phyloP scores from a whole-genome alignment of 2,329 filamentous ascomycete genomes.

The Phaeomoniella chlamydospora region DNA sequence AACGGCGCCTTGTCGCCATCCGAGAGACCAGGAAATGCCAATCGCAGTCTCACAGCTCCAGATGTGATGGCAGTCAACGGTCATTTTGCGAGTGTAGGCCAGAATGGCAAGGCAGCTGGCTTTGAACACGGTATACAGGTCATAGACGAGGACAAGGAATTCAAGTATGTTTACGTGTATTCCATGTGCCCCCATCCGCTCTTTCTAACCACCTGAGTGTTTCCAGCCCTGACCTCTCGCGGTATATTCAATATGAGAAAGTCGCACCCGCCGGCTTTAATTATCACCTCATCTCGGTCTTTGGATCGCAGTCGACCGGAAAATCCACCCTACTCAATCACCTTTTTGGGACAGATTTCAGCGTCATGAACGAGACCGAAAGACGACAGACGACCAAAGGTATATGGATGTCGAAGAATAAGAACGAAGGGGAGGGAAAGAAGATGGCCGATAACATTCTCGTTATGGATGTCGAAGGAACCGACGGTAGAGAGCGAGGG shows the following conservation, averaged over 20 bases:
- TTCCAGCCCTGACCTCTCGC: slow-evolving; percentile 56
- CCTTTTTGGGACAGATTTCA: slow-evolving; percentile 90
- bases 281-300: slow-evolving; percentile 97
- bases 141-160: slow-evolving; percentile 88
- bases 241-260: slow-evolving; percentile 66
- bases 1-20: background rate
- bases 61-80: slow-evolving; percentile 27
- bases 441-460: slow-evolving; percentile 94
- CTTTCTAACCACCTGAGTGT: slow-evolving; percentile 3
- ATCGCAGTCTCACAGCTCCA: slow-evolving; percentile 16
- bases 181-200: background rate
- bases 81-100: slow-evolving; percentile 28
- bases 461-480: slow-evolving; percentile 98
- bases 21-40: slow-evolving; percentile 7
- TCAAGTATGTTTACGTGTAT: slow-evolving; percentile 61
- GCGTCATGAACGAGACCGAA: slow-evolving; percentile 92
- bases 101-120: slow-evolving; percentile 18
- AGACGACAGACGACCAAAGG: slow-evolving; percentile 95
- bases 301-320: slow-evolving; percentile 94
- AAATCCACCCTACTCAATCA: slow-evolving; percentile 95
- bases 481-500: slow-evolving; percentile 86
- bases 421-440: slow-evolving; percentile 32
- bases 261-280: slow-evolving; percentile 89
- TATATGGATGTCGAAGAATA: slow-evolving; percentile 99
- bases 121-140: slow-evolving; percentile 96